Conservation (phyloP, 2,329 filamentous ascomycete species). For the Byssochlamys sp. region DNA sequence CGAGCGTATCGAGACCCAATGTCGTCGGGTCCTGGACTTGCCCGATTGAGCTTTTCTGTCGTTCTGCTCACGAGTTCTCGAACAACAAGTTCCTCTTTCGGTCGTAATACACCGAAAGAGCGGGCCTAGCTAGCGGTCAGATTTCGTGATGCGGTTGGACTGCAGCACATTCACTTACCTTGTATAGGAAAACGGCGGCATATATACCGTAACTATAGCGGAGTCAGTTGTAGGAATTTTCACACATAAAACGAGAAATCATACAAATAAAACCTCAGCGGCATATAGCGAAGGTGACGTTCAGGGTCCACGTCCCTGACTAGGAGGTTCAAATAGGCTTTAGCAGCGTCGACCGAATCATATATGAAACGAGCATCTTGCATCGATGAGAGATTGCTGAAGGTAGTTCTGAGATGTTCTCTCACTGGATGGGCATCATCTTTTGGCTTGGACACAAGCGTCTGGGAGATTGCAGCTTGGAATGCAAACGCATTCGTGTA, state of each 20-base stretch:
- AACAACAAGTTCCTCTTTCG: conserved; percentile 46
- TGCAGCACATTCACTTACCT: conserved; percentile 31
- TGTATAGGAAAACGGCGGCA: conserved; percentile 56
- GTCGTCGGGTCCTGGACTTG: conserved; percentile 49
- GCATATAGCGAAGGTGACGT: conserved; percentile 54
- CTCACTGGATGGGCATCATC: conserved; percentile 25
- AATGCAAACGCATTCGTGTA: conserved; percentile 71
- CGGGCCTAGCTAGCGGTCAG: conserved; percentile 33
- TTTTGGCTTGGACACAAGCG: conserved; percentile 31
- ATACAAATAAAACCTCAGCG: conserved; percentile 53
- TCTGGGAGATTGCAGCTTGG: conserved; percentile 56
- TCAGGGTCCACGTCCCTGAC: conserved; percentile 52
- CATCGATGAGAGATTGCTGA: conserved; percentile 48
- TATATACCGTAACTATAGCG: conserved; percentile 44
- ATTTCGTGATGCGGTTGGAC: neutral
- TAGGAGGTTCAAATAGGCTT: conserved; percentile 51
- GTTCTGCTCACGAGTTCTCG: conserved; percentile 50
- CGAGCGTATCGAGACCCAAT: conserved; percentile 54
- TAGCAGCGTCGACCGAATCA: conserved; percentile 55
- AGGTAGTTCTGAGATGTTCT: conserved; percentile 36
- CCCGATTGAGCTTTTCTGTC: conserved; percentile 50
- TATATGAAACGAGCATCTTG: conserved; percentile 59
- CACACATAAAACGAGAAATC: conserved; percentile 12
- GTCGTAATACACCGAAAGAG: conserved; percentile 50
- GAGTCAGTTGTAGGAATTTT: conserved; percentile 5